Percentiles rank a stretch among this genome's conserved stretches.
phyloP scores from a whole-genome alignment of 2,329 filamentous ascomycete species.

The Penicillium sp. region DNA sequence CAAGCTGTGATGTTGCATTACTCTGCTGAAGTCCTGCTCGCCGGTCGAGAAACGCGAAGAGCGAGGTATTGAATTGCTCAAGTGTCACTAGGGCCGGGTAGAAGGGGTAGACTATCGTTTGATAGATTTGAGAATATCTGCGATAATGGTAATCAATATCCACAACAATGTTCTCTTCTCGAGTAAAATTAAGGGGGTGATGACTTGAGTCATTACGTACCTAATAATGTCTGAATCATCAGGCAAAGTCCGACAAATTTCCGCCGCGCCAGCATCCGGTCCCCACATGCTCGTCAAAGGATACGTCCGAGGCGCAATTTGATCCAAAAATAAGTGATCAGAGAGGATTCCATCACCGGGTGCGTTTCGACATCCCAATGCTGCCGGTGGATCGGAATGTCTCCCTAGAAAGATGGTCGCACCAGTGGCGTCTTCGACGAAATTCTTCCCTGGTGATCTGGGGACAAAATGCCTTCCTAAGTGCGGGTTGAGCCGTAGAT shows the following conservation, averaged over 20 bases:
- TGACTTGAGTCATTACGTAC: conserved; percentile 2
- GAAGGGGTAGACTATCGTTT: conserved; percentile 19
- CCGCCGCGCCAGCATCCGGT: conserved; percentile 10
- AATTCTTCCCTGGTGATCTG: conserved; percentile 14
- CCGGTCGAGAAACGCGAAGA: neutral
- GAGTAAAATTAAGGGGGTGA: neutral
- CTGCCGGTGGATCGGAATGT: conserved; percentile 21
- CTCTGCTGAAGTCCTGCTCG: neutral
- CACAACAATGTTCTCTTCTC: fast-evolving
- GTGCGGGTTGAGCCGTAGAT: neutral
- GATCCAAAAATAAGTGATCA: conserved; percentile 11
- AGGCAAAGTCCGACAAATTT: conserved; percentile 23
- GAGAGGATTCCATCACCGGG: neutral
- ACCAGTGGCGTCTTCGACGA: conserved; percentile 24
- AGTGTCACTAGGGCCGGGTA: conserved; percentile 19
- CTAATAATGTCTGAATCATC: conserved; percentile 25
- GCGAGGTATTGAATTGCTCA: conserved; percentile 11
- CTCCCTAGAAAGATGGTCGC: conserved; percentile 24
- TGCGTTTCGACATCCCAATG: conserved; percentile 11
- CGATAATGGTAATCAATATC: neutral
- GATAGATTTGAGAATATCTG: conserved; percentile 24
- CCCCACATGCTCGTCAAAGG: conserved; percentile 27
- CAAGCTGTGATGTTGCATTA: neutral
- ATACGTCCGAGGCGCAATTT: conserved; percentile 22
- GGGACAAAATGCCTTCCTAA: neutral